A percentile compares a stretch with the other conserved stretches of the same genome.
phyloP scores from a whole-genome alignment of 352 stramenopile genomes.

The Lagenidium sp. region DNA sequence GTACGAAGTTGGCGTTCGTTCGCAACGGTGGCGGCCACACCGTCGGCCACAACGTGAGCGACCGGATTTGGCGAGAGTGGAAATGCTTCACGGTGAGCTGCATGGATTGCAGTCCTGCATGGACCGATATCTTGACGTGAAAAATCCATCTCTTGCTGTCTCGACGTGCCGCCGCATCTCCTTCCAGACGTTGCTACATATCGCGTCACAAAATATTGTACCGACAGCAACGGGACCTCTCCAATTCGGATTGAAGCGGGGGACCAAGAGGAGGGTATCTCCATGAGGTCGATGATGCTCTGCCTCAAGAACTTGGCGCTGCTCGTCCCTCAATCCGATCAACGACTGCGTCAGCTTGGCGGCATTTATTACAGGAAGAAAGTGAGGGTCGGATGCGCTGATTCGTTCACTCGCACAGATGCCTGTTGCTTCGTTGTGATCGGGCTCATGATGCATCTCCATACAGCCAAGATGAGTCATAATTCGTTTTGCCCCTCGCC shows the following conservation, averaged over 20 bases:
- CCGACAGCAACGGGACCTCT: conserved; percentile 2
- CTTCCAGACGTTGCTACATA: conserved; percentile 14
- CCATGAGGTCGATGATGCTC: conserved; percentile 10
- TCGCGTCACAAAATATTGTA: conserved; percentile 12
- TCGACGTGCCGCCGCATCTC: conserved; percentile 5
- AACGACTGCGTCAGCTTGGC: conserved; percentile 12
- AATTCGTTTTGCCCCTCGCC: too few relatives aligned
- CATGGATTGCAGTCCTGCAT: conserved; percentile 6
- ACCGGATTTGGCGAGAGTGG: conserved; percentile 5
- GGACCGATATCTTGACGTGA: conserved; percentile 12
- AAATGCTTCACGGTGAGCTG: conserved; percentile 10
- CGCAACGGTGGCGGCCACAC: too few relatives aligned
- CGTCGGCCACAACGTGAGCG: conserved; percentile 3
- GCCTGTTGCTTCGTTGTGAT: too few relatives aligned
- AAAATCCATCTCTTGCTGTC: conserved; percentile 10
- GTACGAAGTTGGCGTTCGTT: conserved; percentile 5
- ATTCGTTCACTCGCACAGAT: conserved; percentile 2
- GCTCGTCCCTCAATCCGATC: conserved; percentile 11
- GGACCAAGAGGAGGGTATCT: conserved; percentile 10
- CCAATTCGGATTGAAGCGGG: conserved; percentile 11
- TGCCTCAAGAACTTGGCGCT: conserved; percentile 11
- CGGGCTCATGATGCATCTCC: too few relatives aligned
- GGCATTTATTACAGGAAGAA: conserved; percentile 12
- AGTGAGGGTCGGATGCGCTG: conserved; percentile 7
- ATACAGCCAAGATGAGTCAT: too few relatives aligned